Conservation (phyloP, 1,284 basidiomycete species). For the Tilletia indica region DNA sequence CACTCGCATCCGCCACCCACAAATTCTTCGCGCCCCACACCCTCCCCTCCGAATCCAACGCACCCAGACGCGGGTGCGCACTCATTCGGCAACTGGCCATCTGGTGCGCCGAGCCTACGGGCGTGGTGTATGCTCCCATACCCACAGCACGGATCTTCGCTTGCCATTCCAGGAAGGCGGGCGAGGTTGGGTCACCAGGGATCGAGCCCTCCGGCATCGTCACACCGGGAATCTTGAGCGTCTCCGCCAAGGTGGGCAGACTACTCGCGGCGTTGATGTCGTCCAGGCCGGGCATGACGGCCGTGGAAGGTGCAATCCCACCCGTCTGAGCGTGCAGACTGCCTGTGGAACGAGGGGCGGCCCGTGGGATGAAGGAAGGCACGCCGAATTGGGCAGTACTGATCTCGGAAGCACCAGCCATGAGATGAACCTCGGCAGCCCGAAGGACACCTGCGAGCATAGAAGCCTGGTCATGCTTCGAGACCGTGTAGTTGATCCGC, state of each 20-base stretch:
- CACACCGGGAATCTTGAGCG: constrained; percentile 40
- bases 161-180: constrained; percentile 49
- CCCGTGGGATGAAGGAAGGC: constrained; percentile 30
- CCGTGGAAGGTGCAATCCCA: background rate
- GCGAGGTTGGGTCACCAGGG: constrained; percentile 43
- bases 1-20: constrained; percentile 59
- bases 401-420: constrained; percentile 58
- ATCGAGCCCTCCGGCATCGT: constrained; percentile 38
- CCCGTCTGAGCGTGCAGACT: background rate
- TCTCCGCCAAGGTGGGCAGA: constrained; percentile 27
- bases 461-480: constrained; percentile 55
- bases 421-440: constrained; percentile 56
- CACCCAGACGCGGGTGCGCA: constrained; percentile 49
- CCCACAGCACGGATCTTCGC: constrained; percentile 43
- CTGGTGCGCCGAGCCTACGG: constrained; percentile 51
- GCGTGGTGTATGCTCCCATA: constrained; percentile 30
- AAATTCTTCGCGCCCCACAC: constrained; percentile 59
- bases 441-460: constrained; percentile 56
- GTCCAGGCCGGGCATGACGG: background rate
- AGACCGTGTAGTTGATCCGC: constrained; percentile 56
- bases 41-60: constrained; percentile 57
- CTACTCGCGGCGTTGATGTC: background rate
- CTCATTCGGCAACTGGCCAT: constrained; percentile 59
- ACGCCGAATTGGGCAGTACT: constrained; percentile 54
- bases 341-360: constrained; percentile 16